Evolutionary conservation across 345 rosid species (phyloP).

Genomic region (Euphorbia peplus): DNA sequence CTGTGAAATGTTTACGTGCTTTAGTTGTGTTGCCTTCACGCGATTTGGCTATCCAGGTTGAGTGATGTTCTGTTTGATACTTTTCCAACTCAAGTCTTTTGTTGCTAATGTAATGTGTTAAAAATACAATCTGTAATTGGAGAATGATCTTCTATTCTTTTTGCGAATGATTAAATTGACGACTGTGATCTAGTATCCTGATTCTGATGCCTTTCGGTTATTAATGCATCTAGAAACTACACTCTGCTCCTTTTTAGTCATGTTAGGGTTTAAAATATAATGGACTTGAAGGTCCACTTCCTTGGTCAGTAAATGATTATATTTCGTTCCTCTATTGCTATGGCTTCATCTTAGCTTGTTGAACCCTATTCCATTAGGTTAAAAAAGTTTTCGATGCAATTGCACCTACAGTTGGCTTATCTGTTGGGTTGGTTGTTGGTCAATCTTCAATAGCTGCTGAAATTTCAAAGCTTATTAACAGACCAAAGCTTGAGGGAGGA

Average conservation of each 20-base stretch:
- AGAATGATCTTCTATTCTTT: constrained; percentile 7
- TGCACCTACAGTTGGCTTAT: constrained; percentile 87
- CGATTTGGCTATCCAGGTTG: constrained; percentile 88
- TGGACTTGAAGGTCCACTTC: neutral
- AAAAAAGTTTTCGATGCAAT: constrained; percentile 85
- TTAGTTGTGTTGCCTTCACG: constrained; percentile 90
- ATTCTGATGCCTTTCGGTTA: no score
- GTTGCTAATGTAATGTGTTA: neutral
- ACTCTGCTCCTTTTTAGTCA: neutral
- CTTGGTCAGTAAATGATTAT: neutral
- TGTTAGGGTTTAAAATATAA: neutral
- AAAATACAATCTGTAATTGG: neutral
- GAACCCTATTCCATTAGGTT: constrained; percentile 43
- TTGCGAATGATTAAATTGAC: neutral
- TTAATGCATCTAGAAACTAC: neutral
- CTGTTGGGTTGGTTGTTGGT: constrained; percentile 95
- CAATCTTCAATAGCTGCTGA: constrained; percentile 89
- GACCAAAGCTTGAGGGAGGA: constrained; percentile 75
- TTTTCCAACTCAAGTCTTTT: neutral
- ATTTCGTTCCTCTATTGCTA: neutral
- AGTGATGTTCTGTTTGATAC: neutral
- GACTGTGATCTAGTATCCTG: neutral
- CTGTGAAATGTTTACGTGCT: constrained; percentile 79
- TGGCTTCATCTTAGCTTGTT: neutral
- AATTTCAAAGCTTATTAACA: constrained; percentile 69